Evolutionary conservation across 495 filamentous ascomycete genomes (phyloP).

Genomic region (Melanomma pulvis-pyrius): DNA sequence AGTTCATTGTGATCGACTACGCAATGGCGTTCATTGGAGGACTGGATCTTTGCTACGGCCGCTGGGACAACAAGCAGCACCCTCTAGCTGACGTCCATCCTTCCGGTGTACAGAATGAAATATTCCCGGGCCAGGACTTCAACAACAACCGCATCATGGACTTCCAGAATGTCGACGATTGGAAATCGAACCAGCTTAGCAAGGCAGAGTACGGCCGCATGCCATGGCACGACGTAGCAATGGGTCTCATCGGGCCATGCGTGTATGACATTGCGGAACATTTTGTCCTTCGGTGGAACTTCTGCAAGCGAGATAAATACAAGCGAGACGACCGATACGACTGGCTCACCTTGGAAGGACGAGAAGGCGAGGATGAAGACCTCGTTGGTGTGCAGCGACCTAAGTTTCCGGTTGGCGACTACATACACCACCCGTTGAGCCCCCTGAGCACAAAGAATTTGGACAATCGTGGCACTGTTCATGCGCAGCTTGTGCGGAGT

Average conservation of each 20-base stretch:
- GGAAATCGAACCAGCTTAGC: slow-evolving; percentile 89
- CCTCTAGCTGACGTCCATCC: slow-evolving; percentile 86
- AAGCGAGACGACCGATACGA: slow-evolving; percentile 79
- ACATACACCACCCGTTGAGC: slow-evolving; percentile 76
- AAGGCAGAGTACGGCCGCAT: slow-evolving; percentile 92
- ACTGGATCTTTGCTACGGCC: slow-evolving; percentile 92
- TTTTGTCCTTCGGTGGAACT: slow-evolving; percentile 95
- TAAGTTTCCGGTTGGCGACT: slow-evolving; percentile 81
- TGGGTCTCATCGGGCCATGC: slow-evolving; percentile 85
- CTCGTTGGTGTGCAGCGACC: slow-evolving; percentile 85
- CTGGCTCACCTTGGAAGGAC: slow-evolving; percentile 81
- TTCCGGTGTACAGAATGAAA: slow-evolving; percentile 73
- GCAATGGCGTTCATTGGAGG: slow-evolving; percentile 88
- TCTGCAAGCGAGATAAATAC: slow-evolving; percentile 96
- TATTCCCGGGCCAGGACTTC: slow-evolving; percentile 96
- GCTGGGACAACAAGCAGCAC: slow-evolving; percentile 89
- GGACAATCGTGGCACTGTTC: slow-evolving; percentile 68
- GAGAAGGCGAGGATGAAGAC: slow-evolving; percentile 77
- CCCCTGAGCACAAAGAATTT: slow-evolving; percentile 59
- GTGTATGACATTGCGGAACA: slow-evolving; percentile 96
- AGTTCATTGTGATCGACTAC: slow-evolving; percentile 94
- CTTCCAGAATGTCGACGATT: slow-evolving; percentile 86
- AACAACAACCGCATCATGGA: slow-evolving; percentile 94
- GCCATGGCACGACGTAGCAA: slow-evolving; percentile 96
- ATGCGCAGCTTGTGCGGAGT: slow-evolving; percentile 82